phyloP scores from a whole-genome alignment of 805 yeast species.

The Wickerhamiella occidentalis region DNA sequence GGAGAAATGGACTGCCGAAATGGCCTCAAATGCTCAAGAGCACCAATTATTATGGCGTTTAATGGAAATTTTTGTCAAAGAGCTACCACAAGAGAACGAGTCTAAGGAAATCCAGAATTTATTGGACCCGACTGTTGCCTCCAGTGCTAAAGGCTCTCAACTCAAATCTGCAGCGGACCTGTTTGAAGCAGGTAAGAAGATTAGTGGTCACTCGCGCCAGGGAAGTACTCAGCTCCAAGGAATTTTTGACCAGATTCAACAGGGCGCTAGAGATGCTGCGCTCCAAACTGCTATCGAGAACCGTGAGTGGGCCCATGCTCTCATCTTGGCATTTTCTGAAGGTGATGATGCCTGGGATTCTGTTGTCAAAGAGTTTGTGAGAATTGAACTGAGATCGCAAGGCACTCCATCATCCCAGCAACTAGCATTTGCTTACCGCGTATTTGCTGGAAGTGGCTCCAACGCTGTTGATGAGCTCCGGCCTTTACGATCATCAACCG shows the following conservation, averaged over 20 bases:
- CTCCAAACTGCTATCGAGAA: conserved; percentile 47
- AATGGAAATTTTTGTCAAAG: conserved; percentile 16
- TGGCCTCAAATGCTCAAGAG: conserved; percentile 19
- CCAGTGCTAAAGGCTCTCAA: neutral
- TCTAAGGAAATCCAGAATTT: conserved; percentile 2
- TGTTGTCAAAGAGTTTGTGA: conserved; percentile 47
- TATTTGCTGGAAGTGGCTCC: conserved; percentile 49
- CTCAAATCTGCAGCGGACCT: conserved; percentile 18
- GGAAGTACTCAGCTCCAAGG: conserved; percentile 21
- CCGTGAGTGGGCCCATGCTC: conserved; percentile 66
- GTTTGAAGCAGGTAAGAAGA: conserved; percentile 23
- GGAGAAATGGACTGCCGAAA: conserved; percentile 50
- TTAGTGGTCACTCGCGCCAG: conserved; percentile 6
- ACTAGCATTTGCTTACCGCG: conserved; percentile 47
- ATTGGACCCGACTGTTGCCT: conserved; percentile 10
- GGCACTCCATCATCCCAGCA: conserved; percentile 30
- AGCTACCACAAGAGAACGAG: conserved; percentile 10
- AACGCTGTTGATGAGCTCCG: conserved; percentile 40
- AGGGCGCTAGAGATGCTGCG: conserved; percentile 59
- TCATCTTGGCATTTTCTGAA: conserved; percentile 53
- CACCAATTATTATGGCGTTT: conserved; percentile 14
- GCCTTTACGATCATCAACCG: conserved; percentile 23
- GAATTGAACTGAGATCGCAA: conserved; percentile 34
- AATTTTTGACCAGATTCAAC: conserved; percentile 34
- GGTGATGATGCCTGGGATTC: conserved; percentile 50